Evolutionary conservation across 441 rosid genomes (phyloP).

Genomic region (Erodium texanum): DNA sequence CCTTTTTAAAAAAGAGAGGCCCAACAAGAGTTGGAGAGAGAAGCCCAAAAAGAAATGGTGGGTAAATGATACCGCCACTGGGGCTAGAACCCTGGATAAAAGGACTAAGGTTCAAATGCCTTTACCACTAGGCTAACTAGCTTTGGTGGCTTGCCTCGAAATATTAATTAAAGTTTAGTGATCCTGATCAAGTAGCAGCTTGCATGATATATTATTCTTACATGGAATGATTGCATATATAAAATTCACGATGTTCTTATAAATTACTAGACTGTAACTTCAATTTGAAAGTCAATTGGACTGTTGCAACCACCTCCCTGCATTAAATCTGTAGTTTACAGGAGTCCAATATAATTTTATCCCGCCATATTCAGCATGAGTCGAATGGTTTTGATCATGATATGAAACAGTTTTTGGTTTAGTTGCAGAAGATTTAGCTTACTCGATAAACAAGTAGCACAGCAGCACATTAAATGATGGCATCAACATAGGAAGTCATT

Average conservation of each 20-base stretch:
- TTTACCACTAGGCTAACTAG: no score
- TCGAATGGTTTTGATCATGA: not conserved
- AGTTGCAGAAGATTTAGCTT: not conserved
- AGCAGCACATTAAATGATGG: not conserved
- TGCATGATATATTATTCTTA: not conserved
- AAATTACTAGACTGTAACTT: not conserved
- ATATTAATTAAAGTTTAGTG: not conserved
- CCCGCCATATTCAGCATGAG: not conserved
- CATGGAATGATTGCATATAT: not conserved
- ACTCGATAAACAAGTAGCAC: not conserved
- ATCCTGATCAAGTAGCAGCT: constrained; percentile 3
- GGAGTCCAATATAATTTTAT: not conserved
- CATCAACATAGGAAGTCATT: not conserved
- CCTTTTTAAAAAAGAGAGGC: no score
- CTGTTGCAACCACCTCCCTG: not conserved
- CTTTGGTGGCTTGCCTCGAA: not conserved
- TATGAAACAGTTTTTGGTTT: not conserved
- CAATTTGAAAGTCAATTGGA: not conserved
- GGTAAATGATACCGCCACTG: no score
- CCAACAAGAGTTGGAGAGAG: no score
- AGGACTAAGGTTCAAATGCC: no score
- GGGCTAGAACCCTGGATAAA: no score
- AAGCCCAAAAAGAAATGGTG: no score
- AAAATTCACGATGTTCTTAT: not conserved
- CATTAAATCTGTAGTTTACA: not conserved